These are phyloP conservation scores for Hyphodiscus sp. DNA, from an alignment of 2,329 filamentous ascomycete species.

Conservation along the genomic window DNA sequence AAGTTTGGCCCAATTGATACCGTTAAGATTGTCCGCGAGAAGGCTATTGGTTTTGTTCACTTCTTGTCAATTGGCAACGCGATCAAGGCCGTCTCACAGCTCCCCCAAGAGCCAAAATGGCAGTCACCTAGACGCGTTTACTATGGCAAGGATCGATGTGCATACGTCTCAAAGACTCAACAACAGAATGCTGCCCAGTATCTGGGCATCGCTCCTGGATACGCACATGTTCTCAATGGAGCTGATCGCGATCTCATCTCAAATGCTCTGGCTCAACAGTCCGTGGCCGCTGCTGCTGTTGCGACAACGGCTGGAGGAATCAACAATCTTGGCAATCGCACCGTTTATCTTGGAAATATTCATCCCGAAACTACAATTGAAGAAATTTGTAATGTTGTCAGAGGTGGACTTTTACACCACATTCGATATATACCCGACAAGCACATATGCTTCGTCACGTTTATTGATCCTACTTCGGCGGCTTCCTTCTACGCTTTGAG, in stretches of 20 bases:
- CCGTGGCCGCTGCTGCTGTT: conserved; percentile 91
- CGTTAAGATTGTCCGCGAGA: conserved; percentile 95
- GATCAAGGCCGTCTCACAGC: conserved; percentile 94
- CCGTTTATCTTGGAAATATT: conserved; percentile 97
- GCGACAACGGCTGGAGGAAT: conserved; percentile 94
- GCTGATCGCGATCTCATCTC: conserved; percentile 96
- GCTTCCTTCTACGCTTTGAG: conserved; percentile 97
- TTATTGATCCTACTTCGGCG: conserved; percentile 96
- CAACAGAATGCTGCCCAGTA: conserved; percentile 99
- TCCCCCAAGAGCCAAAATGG: conserved; percentile 96
- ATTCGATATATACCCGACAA: conserved; percentile 99
- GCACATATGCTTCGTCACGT: conserved; percentile 99
- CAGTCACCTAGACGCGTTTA: conserved; percentile 91
- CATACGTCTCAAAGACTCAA: conserved; percentile 98
- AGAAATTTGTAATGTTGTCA: conserved; percentile 98
- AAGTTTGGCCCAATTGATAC: conserved; percentile 97
- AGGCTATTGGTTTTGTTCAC: conserved; percentile 96
- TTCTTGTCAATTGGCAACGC: conserved; percentile 97
- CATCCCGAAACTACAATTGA: conserved; percentile 98
- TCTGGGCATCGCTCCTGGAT: conserved; percentile 91
- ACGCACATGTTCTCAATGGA: conserved; percentile 92
- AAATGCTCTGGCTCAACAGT: conserved; percentile 92
- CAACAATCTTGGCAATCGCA: conserved; percentile 95
- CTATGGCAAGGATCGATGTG: conserved; percentile 97
- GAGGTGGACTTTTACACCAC: conserved; percentile 91